Evolutionary conservation across 2,329 filamentous ascomycete species (phyloP), one percentile per base, ranked within the genome.

Genomic region (Hymenoscyphus repandus): DNA sequence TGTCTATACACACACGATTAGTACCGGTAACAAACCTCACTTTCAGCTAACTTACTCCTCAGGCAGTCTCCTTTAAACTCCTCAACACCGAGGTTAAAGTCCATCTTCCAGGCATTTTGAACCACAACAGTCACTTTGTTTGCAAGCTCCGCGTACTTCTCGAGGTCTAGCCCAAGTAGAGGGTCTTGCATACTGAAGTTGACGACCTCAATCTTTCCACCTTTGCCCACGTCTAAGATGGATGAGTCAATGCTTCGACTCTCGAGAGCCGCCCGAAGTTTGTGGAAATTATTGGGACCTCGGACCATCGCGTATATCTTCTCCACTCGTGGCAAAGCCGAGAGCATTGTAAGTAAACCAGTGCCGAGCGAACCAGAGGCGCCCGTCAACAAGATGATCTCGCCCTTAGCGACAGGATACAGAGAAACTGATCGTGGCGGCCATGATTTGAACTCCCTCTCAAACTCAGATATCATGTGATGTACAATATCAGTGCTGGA

Each of bases 101-200:
- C 62, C 58, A 66, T 61, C 50, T 63, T 64, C 63, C 63, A 66
- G 1, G 63, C 63, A 54, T 62, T 63, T 15, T 62, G 58, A 27
- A 64, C 46, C 22, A 65, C 61, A 2, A 58, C 47, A 12, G 64
- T 65, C 6, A 64, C 62, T 0, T 48, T 52, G 4, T 34, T 54
- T 3, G 60, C 58, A 15, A 64, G 39, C 13, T 53, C 51, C 9
- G 52, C 36, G 42, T 64, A 64, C 9, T 44, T 55, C 2, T 62
- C 60, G 3, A 64, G 47, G 37, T 60, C 58, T 4, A 63, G 40
- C 1, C 62, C 62, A 5, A 64, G 42, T 11, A 64, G 37, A 3
- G 62, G 56, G 44, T 64, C 61, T 49, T 58, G 55, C 62, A 64
- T 64, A 34, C 53, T 58, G 50, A 62, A 63, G 42, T 62, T 62